Percentiles rank a stretch among this genome's conserved stretches.
Evolutionary conservation across 2,329 filamentous ascomycete genomes (phyloP).

Genomic region (Monosporascus sp.): DNA sequence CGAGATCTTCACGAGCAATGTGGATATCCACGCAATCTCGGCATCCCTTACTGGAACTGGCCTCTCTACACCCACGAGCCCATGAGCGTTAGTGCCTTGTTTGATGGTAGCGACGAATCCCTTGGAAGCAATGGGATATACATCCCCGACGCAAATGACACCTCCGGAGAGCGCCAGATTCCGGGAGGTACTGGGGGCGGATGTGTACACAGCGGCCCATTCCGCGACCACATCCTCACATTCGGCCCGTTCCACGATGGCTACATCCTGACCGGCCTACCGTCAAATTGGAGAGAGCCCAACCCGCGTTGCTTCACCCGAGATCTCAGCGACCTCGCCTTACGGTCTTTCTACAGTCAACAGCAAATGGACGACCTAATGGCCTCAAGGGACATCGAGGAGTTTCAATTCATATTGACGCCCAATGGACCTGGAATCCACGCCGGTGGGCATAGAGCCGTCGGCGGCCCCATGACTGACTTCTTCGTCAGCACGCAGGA

Average conservation of each 20-base stretch:
- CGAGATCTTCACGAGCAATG: slow-evolving; percentile 1
- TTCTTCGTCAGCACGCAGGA: not conserved
- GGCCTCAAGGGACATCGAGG: not conserved
- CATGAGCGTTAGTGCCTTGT: slow-evolving; percentile 4
- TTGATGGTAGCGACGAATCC: slow-evolving; percentile 3
- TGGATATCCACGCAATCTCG: not conserved
- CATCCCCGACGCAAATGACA: not conserved
- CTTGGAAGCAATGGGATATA: slow-evolving; percentile 5
- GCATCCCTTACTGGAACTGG: slow-evolving; percentile 4
- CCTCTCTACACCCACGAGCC: slow-evolving; percentile 1
- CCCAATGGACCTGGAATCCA: not conserved
- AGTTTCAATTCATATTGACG: not conserved
- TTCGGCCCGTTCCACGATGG: slow-evolving; percentile 13
- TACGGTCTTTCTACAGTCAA: not conserved
- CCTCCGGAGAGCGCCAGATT: slow-evolving; percentile 1
- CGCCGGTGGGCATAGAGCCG: not conserved
- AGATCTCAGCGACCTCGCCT: not conserved
- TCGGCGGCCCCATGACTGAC: not conserved
- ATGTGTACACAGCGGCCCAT: slow-evolving; percentile 20
- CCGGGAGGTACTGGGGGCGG: slow-evolving; percentile 20
- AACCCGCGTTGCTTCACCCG: not conserved
- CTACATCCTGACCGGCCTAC: slow-evolving; percentile 12
- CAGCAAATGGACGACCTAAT: not conserved
- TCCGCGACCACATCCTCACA: slow-evolving; percentile 13
- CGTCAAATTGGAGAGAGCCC: slow-evolving; percentile 2